Percentiles rank a stretch among this genome's conserved stretches.
These are phyloP conservation scores for Pistacia integerrima DNA, from an alignment of 345 rosid genomes.

Conservation along the genomic window DNA sequence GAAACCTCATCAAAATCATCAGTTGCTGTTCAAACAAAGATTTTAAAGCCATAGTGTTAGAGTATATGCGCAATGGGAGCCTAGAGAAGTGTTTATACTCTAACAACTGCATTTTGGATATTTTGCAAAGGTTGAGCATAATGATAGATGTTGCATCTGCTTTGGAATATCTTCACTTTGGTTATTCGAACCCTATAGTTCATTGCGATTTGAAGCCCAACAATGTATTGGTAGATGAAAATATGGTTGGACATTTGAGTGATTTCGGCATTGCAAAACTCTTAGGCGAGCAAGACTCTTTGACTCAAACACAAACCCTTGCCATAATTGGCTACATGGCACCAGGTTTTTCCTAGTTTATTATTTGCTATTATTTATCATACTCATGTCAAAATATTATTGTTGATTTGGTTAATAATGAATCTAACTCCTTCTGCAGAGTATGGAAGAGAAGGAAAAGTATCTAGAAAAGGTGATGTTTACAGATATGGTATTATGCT, in stretches of 20 bases:
- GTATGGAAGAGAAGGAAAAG: conserved; percentile 4
- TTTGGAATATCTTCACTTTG: conserved; percentile 21
- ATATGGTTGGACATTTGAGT: conserved; percentile 20
- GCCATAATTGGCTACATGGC: conserved; percentile 26
- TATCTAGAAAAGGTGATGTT: conserved; percentile 19
- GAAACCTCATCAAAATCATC: conserved; percentile 20
- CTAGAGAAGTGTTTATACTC: conserved; percentile 19
- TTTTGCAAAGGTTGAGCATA: conserved; percentile 13
- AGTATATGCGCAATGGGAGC: conserved; percentile 26
- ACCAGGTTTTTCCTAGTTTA: background rate
- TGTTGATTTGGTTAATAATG: too few relatives aligned
- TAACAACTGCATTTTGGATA: background rate
- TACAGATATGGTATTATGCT: conserved; percentile 22
- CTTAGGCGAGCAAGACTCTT: background rate
- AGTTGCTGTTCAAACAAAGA: conserved; percentile 8
- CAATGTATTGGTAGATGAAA: conserved; percentile 20
- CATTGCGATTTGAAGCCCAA: conserved; percentile 22
- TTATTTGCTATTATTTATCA: background rate
- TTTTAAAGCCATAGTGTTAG: conserved; percentile 25
- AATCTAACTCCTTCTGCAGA: background rate
- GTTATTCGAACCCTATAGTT: background rate
- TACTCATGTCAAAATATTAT: background rate
- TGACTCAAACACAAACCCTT: conserved; percentile 12
- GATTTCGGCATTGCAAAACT: conserved; percentile 26
- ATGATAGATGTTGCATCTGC: conserved; percentile 12